Evolutionary conservation across 352 stramenopile genomes (phyloP).

Genomic region (Phytophthora litchii): DNA sequence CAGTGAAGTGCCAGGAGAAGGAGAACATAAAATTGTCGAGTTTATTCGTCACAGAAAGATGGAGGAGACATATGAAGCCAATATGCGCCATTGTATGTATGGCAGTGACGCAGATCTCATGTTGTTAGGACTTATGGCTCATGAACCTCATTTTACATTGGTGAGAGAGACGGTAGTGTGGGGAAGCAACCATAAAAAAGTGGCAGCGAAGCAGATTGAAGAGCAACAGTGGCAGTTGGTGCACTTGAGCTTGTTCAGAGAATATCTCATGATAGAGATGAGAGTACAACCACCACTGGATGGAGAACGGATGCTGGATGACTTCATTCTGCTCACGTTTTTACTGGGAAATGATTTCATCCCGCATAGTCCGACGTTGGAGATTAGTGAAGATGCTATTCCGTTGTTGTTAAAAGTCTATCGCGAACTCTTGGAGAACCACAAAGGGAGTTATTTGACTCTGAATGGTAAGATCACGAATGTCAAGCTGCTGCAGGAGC

Average conservation of each 20-base stretch:
- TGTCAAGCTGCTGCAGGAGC: constrained; percentile 89
- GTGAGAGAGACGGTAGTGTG: constrained; percentile 99
- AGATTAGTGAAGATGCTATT: constrained; percentile 99
- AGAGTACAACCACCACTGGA: constrained; percentile 54
- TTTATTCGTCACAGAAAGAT: constrained; percentile 96
- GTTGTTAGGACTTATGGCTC: constrained; percentile 97
- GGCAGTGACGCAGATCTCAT: constrained; percentile 99
- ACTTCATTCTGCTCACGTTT: constrained; percentile 99
- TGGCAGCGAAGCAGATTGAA: constrained; percentile 90
- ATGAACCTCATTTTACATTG: constrained; percentile 98
- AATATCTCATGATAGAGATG: constrained; percentile 99
- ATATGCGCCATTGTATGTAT: constrained; percentile 98
- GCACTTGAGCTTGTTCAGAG: constrained; percentile 95
- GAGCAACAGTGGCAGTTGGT: constrained; percentile 98
- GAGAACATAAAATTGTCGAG: constrained; percentile 99
- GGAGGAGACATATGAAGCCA: constrained; percentile 92
- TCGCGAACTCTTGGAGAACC: constrained; percentile 86
- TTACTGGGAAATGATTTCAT: constrained; percentile 99
- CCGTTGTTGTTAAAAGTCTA: constrained; percentile 93
- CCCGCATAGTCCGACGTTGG: constrained; percentile 97
- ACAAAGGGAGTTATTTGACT: constrained; percentile 93
- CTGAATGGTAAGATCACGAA: constrained; percentile 91
- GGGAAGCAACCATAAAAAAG: constrained; percentile 62
- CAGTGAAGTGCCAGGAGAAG: constrained; percentile 97
- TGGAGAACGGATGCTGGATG: constrained; percentile 97